Base-by-base conservation (phyloP, 2,329 filamentous ascomycete species). In the Hymenoscyphus fructigenus region DNA sequence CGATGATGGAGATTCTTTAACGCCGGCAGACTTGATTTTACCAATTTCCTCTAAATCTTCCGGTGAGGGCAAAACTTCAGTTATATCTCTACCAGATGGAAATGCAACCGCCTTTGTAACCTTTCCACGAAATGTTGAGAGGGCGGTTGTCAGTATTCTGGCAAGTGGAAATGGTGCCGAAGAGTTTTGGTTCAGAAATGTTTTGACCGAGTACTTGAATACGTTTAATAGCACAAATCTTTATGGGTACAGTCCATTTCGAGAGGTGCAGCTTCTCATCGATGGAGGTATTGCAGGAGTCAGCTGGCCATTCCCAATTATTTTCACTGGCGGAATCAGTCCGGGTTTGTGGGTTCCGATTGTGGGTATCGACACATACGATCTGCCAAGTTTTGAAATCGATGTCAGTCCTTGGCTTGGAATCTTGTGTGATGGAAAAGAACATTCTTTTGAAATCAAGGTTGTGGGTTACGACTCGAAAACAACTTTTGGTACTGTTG, bases 141-240 rank as follows among this genome's bases (percentile, higher is more conserved):
- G 88, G 63, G 92, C 91, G 23, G 84, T 93, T 9, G 85, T 94
- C 63, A 87, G 90, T 0, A 83, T 95, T 20, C 86, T 89, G 9
- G 90, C 91, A 17, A 92, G 88, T 69, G 92, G 91, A 0, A 92
- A 95, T 75, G 83, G 83, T 0, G 78, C 82, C 15, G 92, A 95
- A 77, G 92, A 96, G 75, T 94, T 94, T 73, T 96, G 92, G 91
- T 95, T 90, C 87, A 85, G 83, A 65, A 94, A 94, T 72, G 87
- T 92, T 1, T 84, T 90, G 1, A 83, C 88, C 50, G 85, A 84
- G 12, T 84, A 88, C 68, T 80, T 80, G 3, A 69, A 82, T 44
- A 82, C 84, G 2, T 94, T 93, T 73, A 79, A 82, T 5, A 76
- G 77, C 9, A 82, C 81, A 1, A 82, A 83, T 3, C 80, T 92